Percentiles rank a stretch among this genome's conserved stretches.
These are phyloP conservation scores for Cystobasidium onofrii DNA, from an alignment of 768 basidiomycete species.

Conservation along the genomic window DNA sequence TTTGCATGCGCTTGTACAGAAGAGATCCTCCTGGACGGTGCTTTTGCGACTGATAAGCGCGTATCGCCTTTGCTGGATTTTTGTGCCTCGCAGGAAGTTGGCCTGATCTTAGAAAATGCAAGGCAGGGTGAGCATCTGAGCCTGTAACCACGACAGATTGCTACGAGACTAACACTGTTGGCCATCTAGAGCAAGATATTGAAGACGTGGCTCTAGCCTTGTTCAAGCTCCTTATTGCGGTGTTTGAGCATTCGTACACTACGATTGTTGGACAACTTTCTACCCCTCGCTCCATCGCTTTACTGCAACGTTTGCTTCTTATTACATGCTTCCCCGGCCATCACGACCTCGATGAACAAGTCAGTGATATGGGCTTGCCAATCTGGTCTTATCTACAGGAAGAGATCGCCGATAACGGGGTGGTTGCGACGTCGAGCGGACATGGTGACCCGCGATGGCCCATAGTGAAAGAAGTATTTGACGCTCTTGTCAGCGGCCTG, in stretches of 20 bases:
- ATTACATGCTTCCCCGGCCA: slow-evolving; percentile 38
- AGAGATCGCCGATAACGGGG: slow-evolving; percentile 36
- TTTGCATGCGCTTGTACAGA: slow-evolving; percentile 35
- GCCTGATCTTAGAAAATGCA: slow-evolving; percentile 18
- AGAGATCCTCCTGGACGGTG: slow-evolving; percentile 25
- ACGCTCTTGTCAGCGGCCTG: slow-evolving; percentile 31
- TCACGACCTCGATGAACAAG: slow-evolving; percentile 30
- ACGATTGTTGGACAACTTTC: slow-evolving; percentile 14
- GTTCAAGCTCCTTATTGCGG: slow-evolving; percentile 37
- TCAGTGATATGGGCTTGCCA: slow-evolving; percentile 33
- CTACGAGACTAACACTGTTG: neutral
- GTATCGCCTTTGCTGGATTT: slow-evolving; percentile 35
- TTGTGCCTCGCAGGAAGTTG: slow-evolving; percentile 7
- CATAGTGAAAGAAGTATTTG: slow-evolving; percentile 36
- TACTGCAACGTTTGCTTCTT: slow-evolving; percentile 35
- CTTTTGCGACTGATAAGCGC: slow-evolving; percentile 23
- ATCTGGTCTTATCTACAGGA: slow-evolving; percentile 40
- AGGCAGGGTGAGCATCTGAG: slow-evolving; percentile 10
- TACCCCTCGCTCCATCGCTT: slow-evolving; percentile 18
- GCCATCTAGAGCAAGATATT: neutral
- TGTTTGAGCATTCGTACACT: slow-evolving; percentile 37
- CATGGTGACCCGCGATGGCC: slow-evolving; percentile 7
- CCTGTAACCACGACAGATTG: neutral
- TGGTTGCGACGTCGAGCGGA: slow-evolving; percentile 12
- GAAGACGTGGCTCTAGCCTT: slow-evolving; percentile 36